phyloP scores from a whole-genome alignment of 176 grass and related monocot genomes.

The Aegilops longissima region DNA sequence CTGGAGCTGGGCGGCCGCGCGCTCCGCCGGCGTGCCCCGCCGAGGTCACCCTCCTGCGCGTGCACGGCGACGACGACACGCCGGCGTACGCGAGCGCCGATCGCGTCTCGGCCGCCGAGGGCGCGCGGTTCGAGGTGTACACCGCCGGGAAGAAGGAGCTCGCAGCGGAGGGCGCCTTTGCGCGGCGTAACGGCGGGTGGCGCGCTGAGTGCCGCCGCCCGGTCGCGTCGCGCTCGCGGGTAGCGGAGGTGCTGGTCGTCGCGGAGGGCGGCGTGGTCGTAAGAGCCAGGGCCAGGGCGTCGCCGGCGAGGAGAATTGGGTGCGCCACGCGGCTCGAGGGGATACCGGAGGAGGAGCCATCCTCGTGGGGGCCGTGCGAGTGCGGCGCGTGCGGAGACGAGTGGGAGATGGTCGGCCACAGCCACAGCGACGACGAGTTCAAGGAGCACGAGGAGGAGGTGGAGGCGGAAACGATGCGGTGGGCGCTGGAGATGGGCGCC shows the following conservation, averaged over 20 bases:
- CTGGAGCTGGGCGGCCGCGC: conserved; percentile 34
- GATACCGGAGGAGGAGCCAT: no score
- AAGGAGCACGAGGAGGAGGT: no score
- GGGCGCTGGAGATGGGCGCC: no score
- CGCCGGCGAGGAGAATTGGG: not conserved
- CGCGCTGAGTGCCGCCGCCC: conserved; percentile 33
- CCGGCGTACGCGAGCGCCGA: conserved; percentile 49
- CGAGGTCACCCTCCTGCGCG: conserved; percentile 21
- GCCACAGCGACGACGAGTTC: no score
- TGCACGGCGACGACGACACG: not conserved
- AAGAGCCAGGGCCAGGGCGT: conserved; percentile 12
- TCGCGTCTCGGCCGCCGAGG: conserved; percentile 46
- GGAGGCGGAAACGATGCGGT: no score
- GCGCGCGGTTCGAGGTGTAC: conserved; percentile 56
- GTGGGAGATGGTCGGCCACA: no score
- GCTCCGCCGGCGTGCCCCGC: conserved; percentile 37
- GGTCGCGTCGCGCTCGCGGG: not conserved
- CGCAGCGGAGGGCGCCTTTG: conserved; percentile 33
- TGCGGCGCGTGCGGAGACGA: not conserved
- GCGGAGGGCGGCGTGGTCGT: conserved; percentile 33
- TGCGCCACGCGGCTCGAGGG: not conserved
- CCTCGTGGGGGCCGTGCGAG: no score
- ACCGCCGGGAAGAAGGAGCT: conserved; percentile 29
- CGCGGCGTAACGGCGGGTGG: conserved; percentile 25
- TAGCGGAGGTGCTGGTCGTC: conserved; percentile 41